A percentile compares a stretch with the other conserved stretches of the same genome.
Conservation (phyloP, 73 alveolate genomes). For the Paramecium sexaurelia region DNA sequence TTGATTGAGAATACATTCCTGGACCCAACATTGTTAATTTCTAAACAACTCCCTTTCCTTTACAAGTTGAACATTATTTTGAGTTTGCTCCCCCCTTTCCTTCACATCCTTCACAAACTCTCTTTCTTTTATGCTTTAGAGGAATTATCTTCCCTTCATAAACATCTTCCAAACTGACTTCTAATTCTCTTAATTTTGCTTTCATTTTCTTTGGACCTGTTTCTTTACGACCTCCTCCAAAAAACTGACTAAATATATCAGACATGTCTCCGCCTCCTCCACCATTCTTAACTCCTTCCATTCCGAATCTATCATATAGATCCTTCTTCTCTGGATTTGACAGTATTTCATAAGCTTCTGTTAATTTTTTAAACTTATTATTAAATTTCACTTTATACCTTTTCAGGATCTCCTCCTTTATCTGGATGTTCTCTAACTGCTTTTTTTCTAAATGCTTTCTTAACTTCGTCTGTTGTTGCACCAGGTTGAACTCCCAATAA, state of each 20-base stretch:
- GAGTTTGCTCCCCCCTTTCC: slow-evolving; percentile 91
- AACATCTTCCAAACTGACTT: slow-evolving; percentile 89
- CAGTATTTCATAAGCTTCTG: slow-evolving; percentile 92
- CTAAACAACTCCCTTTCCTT: slow-evolving; percentile 87
- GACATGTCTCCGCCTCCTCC: slow-evolving; percentile 81
- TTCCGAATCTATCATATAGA: slow-evolving; percentile 96
- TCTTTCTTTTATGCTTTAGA: slow-evolving; percentile 82
- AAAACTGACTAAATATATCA: slow-evolving; percentile 81
- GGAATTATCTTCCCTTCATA: slow-evolving; percentile 88
- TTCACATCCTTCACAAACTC: slow-evolving; percentile 87
- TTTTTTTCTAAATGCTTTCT: slow-evolving; percentile 88
- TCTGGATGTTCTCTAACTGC: slow-evolving; percentile 97
- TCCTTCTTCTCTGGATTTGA: slow-evolving; percentile 92
- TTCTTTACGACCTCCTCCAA: slow-evolving; percentile 79
- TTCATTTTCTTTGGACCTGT: slow-evolving; percentile 79
- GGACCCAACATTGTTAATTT: slow-evolving; percentile 81
- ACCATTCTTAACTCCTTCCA: slow-evolving; percentile 96
- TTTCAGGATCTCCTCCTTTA: slow-evolving; percentile 97
- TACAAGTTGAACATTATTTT: slow-evolving; percentile 84
- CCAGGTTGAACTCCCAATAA: slow-evolving; percentile 90
- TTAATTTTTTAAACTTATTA: slow-evolving; percentile 85
- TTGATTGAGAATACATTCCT: slow-evolving; percentile 76
- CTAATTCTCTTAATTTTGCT: slow-evolving; percentile 76
- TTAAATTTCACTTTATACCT: not conserved
- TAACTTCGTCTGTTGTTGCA: slow-evolving; percentile 87